Conservation (phyloP, 2,329 filamentous ascomycete genomes). For the Dryadomyces sulphureus region DNA sequence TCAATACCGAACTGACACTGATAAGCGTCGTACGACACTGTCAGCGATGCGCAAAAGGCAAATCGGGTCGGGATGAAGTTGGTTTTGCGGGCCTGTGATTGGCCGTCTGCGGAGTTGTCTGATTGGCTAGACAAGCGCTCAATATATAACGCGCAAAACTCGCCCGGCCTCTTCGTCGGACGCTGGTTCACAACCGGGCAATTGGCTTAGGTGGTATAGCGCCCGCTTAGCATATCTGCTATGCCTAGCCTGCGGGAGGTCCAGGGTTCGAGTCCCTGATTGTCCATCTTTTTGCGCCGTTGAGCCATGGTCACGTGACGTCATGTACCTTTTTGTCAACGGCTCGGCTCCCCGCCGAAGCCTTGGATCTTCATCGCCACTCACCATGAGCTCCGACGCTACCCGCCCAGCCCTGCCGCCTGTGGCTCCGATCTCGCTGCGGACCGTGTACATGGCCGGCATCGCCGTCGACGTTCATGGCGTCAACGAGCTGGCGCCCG, state of each 20-base stretch:
- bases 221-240: conserved; percentile 7
- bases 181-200: conserved; percentile 6
- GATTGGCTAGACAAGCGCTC: too few species aligned
- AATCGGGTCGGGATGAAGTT: too few species aligned
- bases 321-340: neutral
- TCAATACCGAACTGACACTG: too few species aligned
- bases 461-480: conserved; percentile 71
- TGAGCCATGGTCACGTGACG: too few species aligned
- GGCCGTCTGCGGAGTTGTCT: too few species aligned
- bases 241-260: conserved; percentile 8
- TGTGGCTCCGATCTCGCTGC: conserved; percentile 41
- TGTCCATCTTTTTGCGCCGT: conserved; percentile 6
- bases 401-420: conserved; percentile 17
- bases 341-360: too few species aligned
- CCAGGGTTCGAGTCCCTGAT: conserved; percentile 9
- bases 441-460: conserved; percentile 59
- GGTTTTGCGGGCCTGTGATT: neutral
- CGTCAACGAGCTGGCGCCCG: conserved; percentile 48
- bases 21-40: neutral
- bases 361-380: too few species aligned
- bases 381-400: conserved; percentile 6
- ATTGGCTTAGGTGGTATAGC: conserved; percentile 10
- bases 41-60: too few species aligned
- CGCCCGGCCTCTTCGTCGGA: neutral
- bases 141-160: neutral